Base-by-base conservation (phyloP, 1,284 basidiomycete species). In the Cystobasidium sp. region DNA sequence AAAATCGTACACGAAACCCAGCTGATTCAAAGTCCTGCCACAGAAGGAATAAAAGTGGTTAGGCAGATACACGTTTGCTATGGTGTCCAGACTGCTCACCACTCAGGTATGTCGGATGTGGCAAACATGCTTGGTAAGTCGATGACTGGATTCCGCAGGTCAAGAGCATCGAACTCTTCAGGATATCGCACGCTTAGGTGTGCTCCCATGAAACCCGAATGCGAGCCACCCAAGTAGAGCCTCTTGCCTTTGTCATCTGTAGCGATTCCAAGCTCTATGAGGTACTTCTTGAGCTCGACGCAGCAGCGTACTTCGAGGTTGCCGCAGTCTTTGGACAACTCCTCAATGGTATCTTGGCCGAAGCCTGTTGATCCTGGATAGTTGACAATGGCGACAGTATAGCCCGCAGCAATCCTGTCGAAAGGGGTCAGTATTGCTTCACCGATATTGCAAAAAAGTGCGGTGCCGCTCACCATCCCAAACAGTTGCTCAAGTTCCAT, bases 341-440 rank as follows among this genome's bases (percentile, higher is more conserved):
- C 77, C 62, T 83, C 80, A 68, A 87, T 82, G 67, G 83, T 84
- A 46, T 80, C 82, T 63, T 86, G 83, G 0, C 88, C 87, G 75
- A 84, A 89, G 8, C 90, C 91, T 37, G 86, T 81, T 0, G 89
- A 89, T 0, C 90, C 90, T 0, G 88, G 88, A 78, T 91, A 92
- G 80, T 91, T 91, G 0, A 88, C 87, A 31, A 86, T 76, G 2
- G 87, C 87, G 16, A 90, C 75, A 85, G 79, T 80, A 89, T 89
- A 91, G 75, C 88, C 88, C 82, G 85, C 88, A 16, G 88, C 81
- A 0, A 86, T 86, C 0, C 66, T 68, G 31, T 22, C 44, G 9
- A 3, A 49, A 55, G 47, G 52, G 37, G 22, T 53, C 43, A 68
- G 53, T 24, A 31, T 49, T 31, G 31, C 31, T 31, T 22, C 22